Evolutionary conservation across 805 yeast species (phyloP), one percentile per base, ranked within the genome.

Genomic region (Saccharomyces mikatae): DNA sequence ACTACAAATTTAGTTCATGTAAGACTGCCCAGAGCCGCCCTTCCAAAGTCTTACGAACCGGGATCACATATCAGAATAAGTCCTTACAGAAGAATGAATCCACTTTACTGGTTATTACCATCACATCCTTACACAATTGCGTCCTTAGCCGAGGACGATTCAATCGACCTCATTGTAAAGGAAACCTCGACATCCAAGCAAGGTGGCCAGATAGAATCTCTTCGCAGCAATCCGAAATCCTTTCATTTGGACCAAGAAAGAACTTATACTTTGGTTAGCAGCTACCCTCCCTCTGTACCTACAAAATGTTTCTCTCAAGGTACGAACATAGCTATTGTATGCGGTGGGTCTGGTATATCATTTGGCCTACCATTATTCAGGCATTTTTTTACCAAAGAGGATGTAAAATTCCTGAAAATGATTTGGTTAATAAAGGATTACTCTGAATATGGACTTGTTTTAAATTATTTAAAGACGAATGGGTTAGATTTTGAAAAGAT

Each of bases 321-420:
- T 0, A 77, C 76, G 32, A 76, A 78, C 44, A 77, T 82, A 1
- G 65, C 73, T 14, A 74, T 86, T 21, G 73, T 86, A 1, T 80
- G 84, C 58, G 92, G 91, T 13, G 94, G 94, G 0, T 80, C 89
- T 1, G 91, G 92, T 0, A 77, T 86, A 10, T 82, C 90, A 0
- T 78, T 78, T 52, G 86, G 84, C 3, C 57, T 83, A 9, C 83
- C 87, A 0, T 46, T 83, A 0, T 78, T 74, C 61, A 74, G 74
- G 49, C 70, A 76, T 54, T 61, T 65, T 49, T 51, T 53, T 13
- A 47, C 53, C 24, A 27, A 29, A 5, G 54, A 56, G 41, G 26
- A 46, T 32, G 32, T 56, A 30, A 58, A 55, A 52, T 74, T 58
- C 49, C 61, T 79, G 1, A 71, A 72, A 24, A 63, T 84, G 51